phyloP scores from a whole-genome alignment of 352 stramenopile genomes.

The Phytophthora uliginosa region DNA sequence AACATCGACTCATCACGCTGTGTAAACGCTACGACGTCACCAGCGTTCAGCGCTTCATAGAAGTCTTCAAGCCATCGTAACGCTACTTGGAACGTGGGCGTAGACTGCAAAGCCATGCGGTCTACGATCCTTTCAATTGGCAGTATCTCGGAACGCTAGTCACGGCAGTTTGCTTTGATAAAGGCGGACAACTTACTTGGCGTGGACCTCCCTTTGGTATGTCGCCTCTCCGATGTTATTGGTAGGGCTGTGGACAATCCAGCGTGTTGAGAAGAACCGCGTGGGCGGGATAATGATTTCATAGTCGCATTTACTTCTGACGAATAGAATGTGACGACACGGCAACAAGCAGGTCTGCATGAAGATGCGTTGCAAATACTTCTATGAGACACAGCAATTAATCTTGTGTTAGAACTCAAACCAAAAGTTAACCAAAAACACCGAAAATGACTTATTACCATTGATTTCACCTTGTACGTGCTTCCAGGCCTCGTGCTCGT shows the following conservation, averaged over 20 bases:
- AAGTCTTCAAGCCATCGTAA: background rate
- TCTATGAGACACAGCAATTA: background rate
- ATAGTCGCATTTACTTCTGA: conserved; percentile 3
- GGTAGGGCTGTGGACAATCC: conserved; percentile 5
- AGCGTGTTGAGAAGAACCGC: background rate
- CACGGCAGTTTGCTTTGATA: background rate
- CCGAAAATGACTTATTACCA: background rate
- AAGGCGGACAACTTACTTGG: background rate
- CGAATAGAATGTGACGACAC: conserved; percentile 9
- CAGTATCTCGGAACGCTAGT: background rate
- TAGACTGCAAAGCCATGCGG: background rate
- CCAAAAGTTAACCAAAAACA: conserved; percentile 3
- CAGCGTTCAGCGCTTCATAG: background rate
- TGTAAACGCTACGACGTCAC: background rate
- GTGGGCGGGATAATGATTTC: conserved; percentile 17
- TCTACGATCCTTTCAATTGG: background rate
- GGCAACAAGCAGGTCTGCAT: conserved; percentile 13
- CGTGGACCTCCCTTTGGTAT: background rate
- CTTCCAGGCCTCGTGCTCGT: background rate
- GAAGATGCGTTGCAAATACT: conserved; percentile 11
- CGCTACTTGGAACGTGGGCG: background rate
- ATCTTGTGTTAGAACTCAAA: background rate
- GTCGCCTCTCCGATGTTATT: conserved; percentile 11
- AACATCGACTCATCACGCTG: background rate
- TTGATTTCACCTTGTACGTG: background rate